A percentile compares a stretch with the other conserved stretches of the same genome.
Conservation (phyloP, 1,284 basidiomycete species). For the Salmacisia buchloeana region DNA sequence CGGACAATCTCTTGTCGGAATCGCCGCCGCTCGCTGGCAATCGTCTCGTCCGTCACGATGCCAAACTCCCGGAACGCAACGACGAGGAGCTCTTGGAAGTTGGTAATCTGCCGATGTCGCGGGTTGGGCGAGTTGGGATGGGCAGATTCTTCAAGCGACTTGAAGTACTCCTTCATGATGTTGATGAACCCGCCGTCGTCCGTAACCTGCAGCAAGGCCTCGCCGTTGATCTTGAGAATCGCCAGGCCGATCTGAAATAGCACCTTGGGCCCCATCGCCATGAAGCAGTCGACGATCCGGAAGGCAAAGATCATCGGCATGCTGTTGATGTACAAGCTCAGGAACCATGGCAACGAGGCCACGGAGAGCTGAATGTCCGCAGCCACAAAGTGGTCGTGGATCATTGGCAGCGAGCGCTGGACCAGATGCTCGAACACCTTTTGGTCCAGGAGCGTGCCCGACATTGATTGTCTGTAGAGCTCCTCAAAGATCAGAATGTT, state of each 20-base stretch:
- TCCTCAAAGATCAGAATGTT: constrained; percentile 3
- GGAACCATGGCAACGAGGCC: constrained; percentile 95
- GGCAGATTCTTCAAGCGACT: constrained; percentile 86
- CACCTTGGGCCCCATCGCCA: constrained; percentile 98
- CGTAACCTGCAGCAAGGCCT: constrained; percentile 84
- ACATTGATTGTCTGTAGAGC: constrained; percentile 87
- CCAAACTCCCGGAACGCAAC: constrained; percentile 73
- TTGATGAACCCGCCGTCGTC: constrained; percentile 95
- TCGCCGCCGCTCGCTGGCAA: constrained; percentile 75
- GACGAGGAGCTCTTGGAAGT: constrained; percentile 83
- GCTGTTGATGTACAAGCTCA: constrained; percentile 84
- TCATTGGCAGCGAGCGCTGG: constrained; percentile 65
- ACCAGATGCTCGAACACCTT: constrained; percentile 97
- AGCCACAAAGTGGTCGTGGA: constrained; percentile 83
- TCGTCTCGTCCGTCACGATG: constrained; percentile 90
- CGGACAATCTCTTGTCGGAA: constrained; percentile 86
- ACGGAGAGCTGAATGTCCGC: constrained; percentile 96
- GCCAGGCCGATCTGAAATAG: constrained; percentile 92
- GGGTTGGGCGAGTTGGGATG: constrained; percentile 85
- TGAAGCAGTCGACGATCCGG: constrained; percentile 96
- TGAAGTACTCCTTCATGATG: constrained; percentile 68
- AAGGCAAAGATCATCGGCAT: constrained; percentile 99
- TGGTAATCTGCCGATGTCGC: constrained; percentile 85
- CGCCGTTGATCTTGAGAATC: constrained; percentile 96
- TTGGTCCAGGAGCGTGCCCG: constrained; percentile 94